Evolutionary conservation across 2,329 filamentous ascomycete species (phyloP), one percentile per base, ranked within the genome.

Genomic region (Penicillium brevicompactum): DNA sequence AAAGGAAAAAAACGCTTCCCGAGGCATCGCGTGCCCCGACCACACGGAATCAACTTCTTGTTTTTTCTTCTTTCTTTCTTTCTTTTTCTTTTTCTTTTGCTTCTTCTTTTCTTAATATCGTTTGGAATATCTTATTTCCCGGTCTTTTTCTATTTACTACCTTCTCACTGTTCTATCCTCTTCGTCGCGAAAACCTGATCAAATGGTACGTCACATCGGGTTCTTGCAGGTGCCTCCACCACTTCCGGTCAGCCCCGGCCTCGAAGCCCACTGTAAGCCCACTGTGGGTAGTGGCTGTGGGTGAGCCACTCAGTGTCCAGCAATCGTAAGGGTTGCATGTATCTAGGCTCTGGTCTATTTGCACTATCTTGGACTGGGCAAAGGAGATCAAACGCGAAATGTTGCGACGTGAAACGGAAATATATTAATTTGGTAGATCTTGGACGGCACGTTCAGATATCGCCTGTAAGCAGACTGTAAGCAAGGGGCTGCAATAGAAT

Each of bases 211-310:
- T 55, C 53, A 55, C 53, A 48, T 41, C 38, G 44, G 46, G 42
- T 51, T 46, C 48, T 40, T 38, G 37, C 48, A 52, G 49, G 49
- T 37, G 14, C 34, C 47, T 49, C 47, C 47, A 49, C 54, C 50
- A 44, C 50, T 56, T 56, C 54, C 54, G 54, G 50, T 48, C 54
- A 53, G 54, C 50, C 54, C 54, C 54, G 54, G 45, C 27, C n/a
- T 14, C 45, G 34, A 55, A 50, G 52, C 22, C 52, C 52, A 55
- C 52, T 46, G 47, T 46, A 55, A 50, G 52, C 22, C 52, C 52
- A 55, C 52, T 46, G 47, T 46, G 47, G 52, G 34, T 52, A 41
- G 4, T 37, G 34, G 18, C 38, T 21, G 38, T 21, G 14, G 11
- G 4, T 11, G 32, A 27, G 30, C 50, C 54, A 53, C 48, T 53